phyloP scores from a whole-genome alignment of 768 basidiomycete species.

The Leccinum obscurum region DNA sequence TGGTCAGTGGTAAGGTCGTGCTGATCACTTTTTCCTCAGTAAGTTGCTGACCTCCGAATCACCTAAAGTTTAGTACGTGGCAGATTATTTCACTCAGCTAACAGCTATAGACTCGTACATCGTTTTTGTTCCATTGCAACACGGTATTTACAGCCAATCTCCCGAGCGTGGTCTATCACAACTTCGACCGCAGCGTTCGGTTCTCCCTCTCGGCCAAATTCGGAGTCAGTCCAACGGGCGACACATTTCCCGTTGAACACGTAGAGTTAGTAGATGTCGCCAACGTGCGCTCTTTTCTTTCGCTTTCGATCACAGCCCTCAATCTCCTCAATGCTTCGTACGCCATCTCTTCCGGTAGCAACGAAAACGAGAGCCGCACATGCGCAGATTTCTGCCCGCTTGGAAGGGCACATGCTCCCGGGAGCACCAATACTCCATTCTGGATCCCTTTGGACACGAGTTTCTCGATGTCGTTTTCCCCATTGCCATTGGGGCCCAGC shows the following conservation, averaged over 20 bases:
- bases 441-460: conserved; percentile 67
- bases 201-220: neutral
- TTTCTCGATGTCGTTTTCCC: conserved; percentile 59
- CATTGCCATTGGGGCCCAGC: conserved; percentile 32
- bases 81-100: too few species aligned
- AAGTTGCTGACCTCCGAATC: neutral
- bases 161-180: neutral
- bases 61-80: neutral
- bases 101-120: too few species aligned
- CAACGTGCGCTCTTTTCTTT: conserved; percentile 3
- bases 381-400: conserved; percentile 62
- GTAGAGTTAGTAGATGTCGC: neutral
- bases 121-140: too few species aligned
- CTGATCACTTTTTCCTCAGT: too few species aligned
- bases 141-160: too few species aligned
- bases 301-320: conserved; percentile 32
- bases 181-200: neutral
- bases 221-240: neutral
- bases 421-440: conserved; percentile 78
- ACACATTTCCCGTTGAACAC: neutral
- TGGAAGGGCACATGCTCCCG: conserved; percentile 75
- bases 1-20: too few species aligned
- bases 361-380: conserved; percentile 74
- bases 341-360: conserved; percentile 55
- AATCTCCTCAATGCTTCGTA: conserved; percentile 67